Evolutionary conservation across 2,329 filamentous ascomycete species (phyloP), one percentile per base, ranked within the genome.

Genomic region (Colletotrichum orbiculare): DNA sequence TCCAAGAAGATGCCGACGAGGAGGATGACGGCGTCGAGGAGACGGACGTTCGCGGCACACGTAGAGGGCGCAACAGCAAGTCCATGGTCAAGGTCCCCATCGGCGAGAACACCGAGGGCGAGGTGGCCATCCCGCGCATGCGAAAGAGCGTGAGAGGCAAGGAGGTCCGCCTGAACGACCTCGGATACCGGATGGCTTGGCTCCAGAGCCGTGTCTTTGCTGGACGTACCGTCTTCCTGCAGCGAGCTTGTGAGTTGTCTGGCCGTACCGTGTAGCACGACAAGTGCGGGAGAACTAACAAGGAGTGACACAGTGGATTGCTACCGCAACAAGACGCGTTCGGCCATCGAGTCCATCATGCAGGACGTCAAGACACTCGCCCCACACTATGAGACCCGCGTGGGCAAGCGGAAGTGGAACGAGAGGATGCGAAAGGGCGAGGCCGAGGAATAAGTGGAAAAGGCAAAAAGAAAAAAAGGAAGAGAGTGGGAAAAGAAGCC

Each of bases 171-270:
- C 81, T 98, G 67, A 98, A 98, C 74, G 94, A 98, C 74, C 81
- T 98, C 49, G 95, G 94, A 2, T 97, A 96, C 76, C 89, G 95
- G 50, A 96, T 99, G 92, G 94, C 93, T 53, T 99, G 96, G 95
- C 90, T 94, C 59, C 95, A 98, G 80, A 96, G 94, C 76, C 86
- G 95, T 73, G 92, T 95, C 10, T 97, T 98, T 81, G 90, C 94
- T 1, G 92, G 91, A 11, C 87, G 93, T 71, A 93, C 91, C 45
- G 84, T 97, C 52, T 97, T 97, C 77, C 82, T 97, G 72, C 95
- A 97, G 77, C 89, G 93, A 83, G 94, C 94, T 71, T 82, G 94
- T 97, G 82, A 89, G 94, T 91, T 50, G 10, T 7, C 52, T 46
- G 67, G 11, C 11, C 11, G n/a, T 58, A 11, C 37, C 39, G 43